A percentile compares a stretch with the other conserved stretches of the same genome.
Conservation (phyloP, 345 rosid species). For the Aurinia saxatilis region DNA sequence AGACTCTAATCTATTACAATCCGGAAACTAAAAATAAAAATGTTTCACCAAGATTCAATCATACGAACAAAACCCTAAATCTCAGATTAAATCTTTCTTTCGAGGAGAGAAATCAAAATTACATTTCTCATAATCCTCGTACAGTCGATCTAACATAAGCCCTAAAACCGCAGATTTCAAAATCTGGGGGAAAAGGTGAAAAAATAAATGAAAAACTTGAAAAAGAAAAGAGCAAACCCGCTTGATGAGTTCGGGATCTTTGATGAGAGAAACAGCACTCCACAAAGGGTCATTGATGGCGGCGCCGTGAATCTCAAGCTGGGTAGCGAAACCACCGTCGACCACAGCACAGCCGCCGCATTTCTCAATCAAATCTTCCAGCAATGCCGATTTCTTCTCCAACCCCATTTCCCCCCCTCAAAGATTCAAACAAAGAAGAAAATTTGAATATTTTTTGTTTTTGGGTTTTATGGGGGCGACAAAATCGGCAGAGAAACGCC, state of each 20-base stretch:
- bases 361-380: conserved; percentile 57
- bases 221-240: conserved; percentile 40
- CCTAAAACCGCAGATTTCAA: neutral
- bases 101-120: neutral
- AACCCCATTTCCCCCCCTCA: conserved; percentile 38
- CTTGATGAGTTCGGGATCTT: conserved; percentile 60
- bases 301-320: conserved; percentile 83
- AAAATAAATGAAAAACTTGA: no score
- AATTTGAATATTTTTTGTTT: neutral
- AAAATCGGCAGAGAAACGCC: conserved; percentile 19
- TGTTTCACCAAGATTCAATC: no score
- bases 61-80: neutral
- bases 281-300: conserved; percentile 82
- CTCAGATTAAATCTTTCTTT: neutral
- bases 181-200: no score
- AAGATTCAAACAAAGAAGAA: neutral
- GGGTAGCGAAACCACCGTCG: conserved; percentile 95
- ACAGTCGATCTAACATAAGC: no score
- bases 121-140: no score
- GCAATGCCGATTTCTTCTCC: conserved; percentile 31
- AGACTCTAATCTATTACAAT: neutral
- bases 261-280: conserved; percentile 86
- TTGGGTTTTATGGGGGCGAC: neutral
- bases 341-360: conserved; percentile 89
- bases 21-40: no score